These are phyloP conservation scores for Udeniomyces megalosporus DNA, from an alignment of 768 basidiomycete species.

Conservation along the genomic window DNA sequence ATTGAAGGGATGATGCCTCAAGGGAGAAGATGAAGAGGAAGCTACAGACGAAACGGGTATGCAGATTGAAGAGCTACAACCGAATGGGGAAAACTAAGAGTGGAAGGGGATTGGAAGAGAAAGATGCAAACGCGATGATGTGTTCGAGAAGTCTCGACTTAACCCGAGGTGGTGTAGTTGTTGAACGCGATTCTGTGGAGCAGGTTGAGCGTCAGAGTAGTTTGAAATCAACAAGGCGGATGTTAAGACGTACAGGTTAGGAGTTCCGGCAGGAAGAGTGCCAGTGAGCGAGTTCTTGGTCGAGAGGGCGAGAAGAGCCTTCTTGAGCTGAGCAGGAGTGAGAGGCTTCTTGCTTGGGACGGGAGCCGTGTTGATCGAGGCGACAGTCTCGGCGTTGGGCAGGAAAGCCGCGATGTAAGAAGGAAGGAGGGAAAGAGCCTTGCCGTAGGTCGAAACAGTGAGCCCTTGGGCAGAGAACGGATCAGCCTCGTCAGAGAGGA, in stretches of 20 bases:
- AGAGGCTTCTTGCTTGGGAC: constrained; percentile 30
- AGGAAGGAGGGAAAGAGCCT: constrained; percentile 38
- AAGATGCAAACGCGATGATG: not conserved
- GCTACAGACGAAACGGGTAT: too few relatives aligned
- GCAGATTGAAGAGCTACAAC: too few relatives aligned
- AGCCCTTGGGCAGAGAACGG: constrained; percentile 18
- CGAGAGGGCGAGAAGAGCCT: constrained; percentile 48
- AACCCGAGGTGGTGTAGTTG: constrained; percentile 13
- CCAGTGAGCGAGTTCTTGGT: constrained; percentile 39
- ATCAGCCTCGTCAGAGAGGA: constrained; percentile 8
- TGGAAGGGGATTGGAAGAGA: not conserved
- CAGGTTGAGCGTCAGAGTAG: not conserved
- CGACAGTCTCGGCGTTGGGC: constrained; percentile 6
- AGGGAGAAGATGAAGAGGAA: too few relatives aligned
- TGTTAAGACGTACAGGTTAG: constrained; percentile 21
- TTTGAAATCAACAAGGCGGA: not conserved
- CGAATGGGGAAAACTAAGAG: too few relatives aligned
- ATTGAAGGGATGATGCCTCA: too few relatives aligned
- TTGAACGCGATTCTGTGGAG: constrained; percentile 2
- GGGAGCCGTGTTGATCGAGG: constrained; percentile 17
- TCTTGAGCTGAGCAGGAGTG: constrained; percentile 59
- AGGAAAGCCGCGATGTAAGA: constrained; percentile 42
- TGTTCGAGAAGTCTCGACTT: not conserved
- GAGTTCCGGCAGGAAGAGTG: constrained; percentile 30
- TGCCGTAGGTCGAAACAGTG: constrained; percentile 16